phyloP scores from a whole-genome alignment of 139 green algal species.

The Spirogloea muscicola region DNA sequence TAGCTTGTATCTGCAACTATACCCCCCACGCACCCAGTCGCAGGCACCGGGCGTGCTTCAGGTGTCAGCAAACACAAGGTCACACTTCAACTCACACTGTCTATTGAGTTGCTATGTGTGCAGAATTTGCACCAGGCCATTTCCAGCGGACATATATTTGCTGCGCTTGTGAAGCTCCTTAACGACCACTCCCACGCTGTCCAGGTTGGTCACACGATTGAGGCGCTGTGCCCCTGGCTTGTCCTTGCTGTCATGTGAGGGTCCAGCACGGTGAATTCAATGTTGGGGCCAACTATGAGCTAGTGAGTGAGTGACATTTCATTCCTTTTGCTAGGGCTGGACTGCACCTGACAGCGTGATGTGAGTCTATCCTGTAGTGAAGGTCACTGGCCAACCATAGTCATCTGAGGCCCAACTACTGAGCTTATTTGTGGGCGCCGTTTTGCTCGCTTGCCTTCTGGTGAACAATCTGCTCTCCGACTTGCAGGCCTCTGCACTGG shows the following conservation, averaged over 20 bases:
- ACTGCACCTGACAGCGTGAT: background rate
- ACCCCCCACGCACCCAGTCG: background rate
- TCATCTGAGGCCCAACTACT: background rate
- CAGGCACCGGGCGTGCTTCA: background rate
- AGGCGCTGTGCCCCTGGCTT: background rate
- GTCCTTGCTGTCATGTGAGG: background rate
- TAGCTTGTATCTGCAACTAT: background rate
- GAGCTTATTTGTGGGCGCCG: background rate
- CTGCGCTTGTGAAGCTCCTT: slow-evolving; percentile 64
- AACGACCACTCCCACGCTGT: slow-evolving; percentile 20
- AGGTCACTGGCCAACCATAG: background rate
- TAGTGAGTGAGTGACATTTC: no score
- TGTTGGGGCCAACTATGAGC: no score
- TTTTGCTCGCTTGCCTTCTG: no score
- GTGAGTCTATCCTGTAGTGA: background rate
- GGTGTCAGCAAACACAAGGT: no score
- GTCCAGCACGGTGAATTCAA: background rate
- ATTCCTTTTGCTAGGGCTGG: no score
- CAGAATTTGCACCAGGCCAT: slow-evolving; percentile 25
- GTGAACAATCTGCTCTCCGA: no score
- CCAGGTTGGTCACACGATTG: background rate
- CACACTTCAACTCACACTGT: no score
- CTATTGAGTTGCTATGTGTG: no score
- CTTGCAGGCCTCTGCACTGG: slow-evolving; percentile 57
- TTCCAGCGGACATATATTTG: slow-evolving; percentile 54